Percentiles rank a stretch among this genome's conserved stretches.
Conservation (phyloP, 768 basidiomycete genomes). For the Russula compacta region DNA sequence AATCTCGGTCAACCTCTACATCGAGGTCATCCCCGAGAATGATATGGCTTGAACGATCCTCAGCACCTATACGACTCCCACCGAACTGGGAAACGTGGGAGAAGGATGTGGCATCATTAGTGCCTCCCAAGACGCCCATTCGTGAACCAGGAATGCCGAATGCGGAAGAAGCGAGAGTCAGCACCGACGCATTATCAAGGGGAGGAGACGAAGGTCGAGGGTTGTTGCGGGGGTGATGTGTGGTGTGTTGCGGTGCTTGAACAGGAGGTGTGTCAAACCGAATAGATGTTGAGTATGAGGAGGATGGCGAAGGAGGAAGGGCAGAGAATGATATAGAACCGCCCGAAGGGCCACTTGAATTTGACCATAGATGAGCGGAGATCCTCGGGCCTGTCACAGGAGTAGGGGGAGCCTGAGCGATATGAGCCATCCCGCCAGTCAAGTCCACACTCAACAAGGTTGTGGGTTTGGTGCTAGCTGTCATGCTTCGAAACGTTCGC, state of each 20-base stretch:
- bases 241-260: conserved; percentile 82
- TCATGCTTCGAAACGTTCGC: conserved; percentile 72
- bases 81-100: conserved; percentile 53
- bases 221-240: conserved; percentile 93
- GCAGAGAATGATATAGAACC: conserved; percentile 69
- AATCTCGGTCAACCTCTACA: conserved; percentile 42
- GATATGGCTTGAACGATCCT: conserved; percentile 60
- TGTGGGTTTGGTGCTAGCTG: conserved; percentile 90
- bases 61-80: conserved; percentile 28
- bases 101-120: conserved; percentile 42
- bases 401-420: conserved; percentile 73
- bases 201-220: conserved; percentile 89
- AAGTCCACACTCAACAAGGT: conserved; percentile 88
- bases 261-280: conserved; percentile 32
- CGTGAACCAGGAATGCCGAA: conserved; percentile 65
- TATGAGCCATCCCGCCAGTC: conserved; percentile 79
- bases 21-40: conserved; percentile 38
- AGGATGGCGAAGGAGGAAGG: conserved; percentile 40
- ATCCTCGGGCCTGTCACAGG: conserved; percentile 47
- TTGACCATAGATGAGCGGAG: conserved; percentile 39
- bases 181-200: conserved; percentile 81
- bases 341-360: conserved; percentile 42
- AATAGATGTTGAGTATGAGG: conserved; percentile 36
- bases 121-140: conserved; percentile 27
- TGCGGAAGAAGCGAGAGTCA: conserved; percentile 90